Evolutionary conservation across 208 protist species (phyloP).

Genomic region (Eutreptiella sp.): DNA sequence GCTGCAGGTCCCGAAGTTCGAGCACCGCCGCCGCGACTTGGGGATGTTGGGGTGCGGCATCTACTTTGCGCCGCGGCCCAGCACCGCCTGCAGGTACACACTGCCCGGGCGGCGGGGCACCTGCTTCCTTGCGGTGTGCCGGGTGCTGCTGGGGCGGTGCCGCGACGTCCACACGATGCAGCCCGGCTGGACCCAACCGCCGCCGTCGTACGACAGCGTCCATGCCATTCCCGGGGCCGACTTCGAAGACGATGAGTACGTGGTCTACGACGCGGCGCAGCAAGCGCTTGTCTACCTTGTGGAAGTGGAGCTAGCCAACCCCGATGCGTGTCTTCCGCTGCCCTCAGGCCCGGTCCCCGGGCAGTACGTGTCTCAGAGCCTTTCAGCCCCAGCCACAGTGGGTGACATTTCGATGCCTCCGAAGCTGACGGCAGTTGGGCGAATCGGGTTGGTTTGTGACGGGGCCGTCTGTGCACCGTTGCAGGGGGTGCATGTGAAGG

Average conservation of each 20-base stretch:
- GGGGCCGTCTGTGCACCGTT: too few species aligned
- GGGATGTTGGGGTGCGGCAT: constrained; percentile 44
- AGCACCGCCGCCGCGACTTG: constrained; percentile 28
- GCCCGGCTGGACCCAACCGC: too few species aligned
- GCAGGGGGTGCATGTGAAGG: too few species aligned
- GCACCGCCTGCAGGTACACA: constrained; percentile 32
- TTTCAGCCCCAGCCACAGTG: too few species aligned
- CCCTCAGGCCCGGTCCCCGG: background rate
- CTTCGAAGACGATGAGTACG: constrained; percentile 47
- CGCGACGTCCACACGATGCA: background rate
- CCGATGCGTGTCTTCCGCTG: background rate
- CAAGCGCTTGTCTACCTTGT: constrained; percentile 39
- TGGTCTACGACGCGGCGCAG: constrained; percentile 39
- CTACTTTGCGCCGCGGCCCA: constrained; percentile 35
- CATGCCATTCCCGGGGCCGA: constrained; percentile 4
- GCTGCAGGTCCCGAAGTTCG: constrained; percentile 36
- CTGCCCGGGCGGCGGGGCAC: background rate
- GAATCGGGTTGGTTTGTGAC: too few species aligned
- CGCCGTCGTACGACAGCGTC: constrained; percentile 37
- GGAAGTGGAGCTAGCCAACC: constrained; percentile 10
- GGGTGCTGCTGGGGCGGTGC: constrained; percentile 33
- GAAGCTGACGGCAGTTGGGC: too few species aligned
- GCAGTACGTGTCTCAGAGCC: constrained; percentile 3
- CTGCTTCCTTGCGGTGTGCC: constrained; percentile 28
- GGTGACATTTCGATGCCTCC: too few species aligned